Base-by-base conservation (phyloP, 371 early-diverging fungal genomes). In the Mortierella sp. region DNA sequence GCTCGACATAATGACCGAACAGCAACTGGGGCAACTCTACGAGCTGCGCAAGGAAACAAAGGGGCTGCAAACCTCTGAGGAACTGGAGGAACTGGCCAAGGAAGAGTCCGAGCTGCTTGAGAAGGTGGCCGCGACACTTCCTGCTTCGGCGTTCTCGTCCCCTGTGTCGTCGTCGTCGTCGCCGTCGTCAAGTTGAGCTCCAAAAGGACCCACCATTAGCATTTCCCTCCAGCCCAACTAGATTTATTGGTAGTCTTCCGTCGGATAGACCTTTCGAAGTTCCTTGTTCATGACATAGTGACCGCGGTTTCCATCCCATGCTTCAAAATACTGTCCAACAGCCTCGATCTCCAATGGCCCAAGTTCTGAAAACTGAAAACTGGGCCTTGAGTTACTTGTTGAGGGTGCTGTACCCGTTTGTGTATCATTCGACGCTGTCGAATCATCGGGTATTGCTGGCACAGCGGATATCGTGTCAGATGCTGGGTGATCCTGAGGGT, bases 11-110 rank as follows among this genome's bases (percentile, higher is more conserved):
- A 80, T 91, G 83, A 85, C 79, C 27, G 88, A 88, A 49, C 86
- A 91, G 64, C 90, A 90, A 57, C 47, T 91, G 14, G 90, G 90
- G 1, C 90, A 89, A 54, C 65, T 91, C 22, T 86, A 83, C 76
- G 90, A 86, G 63, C 74, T 91, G 58, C 70, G 87, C 58, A 78
- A 81, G 24, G 88, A 90, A 64, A 71, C 88, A 27, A 86, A 81
- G 52, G 79, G 70, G 19, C 60, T 85, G 3, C 71, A 83, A n/a
- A 62, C 77, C 19, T 67, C 62, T 13, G 54, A 82, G 40, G 79
- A 71, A 28, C 54, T 76, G 28, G 58, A 63, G 1, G 65, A 69
- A 17, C 25, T 76, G 31, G 77, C 69, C 31, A 60, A 68, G 24
- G 69, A 76, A 19, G 77, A 76, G 34, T 61, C 77, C 3, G 39